A percentile compares a stretch with the other conserved stretches of the same genome.
These are phyloP conservation scores for Fistulifera pelliculosa DNA, from an alignment of 108 stramenopile species.

Conservation along the genomic window DNA sequence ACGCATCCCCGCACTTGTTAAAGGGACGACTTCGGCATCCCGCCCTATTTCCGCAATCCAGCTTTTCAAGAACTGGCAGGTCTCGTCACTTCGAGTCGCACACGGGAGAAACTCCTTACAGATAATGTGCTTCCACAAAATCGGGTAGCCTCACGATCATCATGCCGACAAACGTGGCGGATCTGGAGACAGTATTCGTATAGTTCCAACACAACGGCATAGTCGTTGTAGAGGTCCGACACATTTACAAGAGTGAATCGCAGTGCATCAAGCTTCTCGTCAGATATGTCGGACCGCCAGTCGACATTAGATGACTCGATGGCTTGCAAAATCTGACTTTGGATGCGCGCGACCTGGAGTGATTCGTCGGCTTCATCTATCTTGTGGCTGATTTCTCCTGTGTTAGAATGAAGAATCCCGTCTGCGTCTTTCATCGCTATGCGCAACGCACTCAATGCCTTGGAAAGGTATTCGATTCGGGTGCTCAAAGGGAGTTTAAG, in stretches of 20 bases:
- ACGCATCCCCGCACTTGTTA: not conserved
- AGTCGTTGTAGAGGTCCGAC: constrained; percentile 72
- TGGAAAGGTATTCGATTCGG: constrained; percentile 61
- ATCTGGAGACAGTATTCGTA: constrained; percentile 70
- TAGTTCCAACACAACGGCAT: constrained; percentile 46
- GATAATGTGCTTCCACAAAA: constrained; percentile 66
- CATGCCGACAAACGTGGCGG: constrained; percentile 46
- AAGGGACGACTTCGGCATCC: constrained; percentile 14
- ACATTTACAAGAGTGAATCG: constrained; percentile 37
- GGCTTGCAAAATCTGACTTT: constrained; percentile 49
- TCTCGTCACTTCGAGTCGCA: constrained; percentile 32
- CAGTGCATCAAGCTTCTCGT: constrained; percentile 36
- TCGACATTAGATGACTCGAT: constrained; percentile 36
- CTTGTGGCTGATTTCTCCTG: constrained; percentile 24
- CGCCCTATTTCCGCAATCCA: constrained; percentile 28
- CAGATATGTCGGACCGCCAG: constrained; percentile 15
- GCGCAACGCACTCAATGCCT: constrained; percentile 46
- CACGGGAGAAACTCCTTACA: constrained; percentile 72
- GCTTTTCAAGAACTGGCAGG: constrained; percentile 26
- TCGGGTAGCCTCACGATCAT: constrained; percentile 37
- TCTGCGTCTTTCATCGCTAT: constrained; percentile 21
- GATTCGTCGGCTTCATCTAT: constrained; percentile 35
- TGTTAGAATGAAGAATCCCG: too few species aligned
- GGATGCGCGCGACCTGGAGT: constrained; percentile 64
- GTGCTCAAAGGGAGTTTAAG: constrained; percentile 31